Base-by-base conservation (phyloP, 345 rosid genomes). In the Camelina neglecta region DNA sequence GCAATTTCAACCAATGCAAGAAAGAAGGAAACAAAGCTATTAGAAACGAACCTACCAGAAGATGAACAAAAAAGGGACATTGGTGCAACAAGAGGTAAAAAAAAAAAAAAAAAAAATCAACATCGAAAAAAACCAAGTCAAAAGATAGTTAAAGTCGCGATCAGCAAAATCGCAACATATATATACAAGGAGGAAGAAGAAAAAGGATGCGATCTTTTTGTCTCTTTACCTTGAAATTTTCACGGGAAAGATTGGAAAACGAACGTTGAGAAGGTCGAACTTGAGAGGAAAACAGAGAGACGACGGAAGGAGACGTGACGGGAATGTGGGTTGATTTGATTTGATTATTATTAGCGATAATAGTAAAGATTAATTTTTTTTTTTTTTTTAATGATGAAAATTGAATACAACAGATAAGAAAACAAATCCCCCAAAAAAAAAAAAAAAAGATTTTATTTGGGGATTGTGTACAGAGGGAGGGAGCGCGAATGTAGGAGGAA, bases 401-500 rank as follows among this genome's bases (percentile, higher is more conserved):
- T 39, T 36, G 33, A 33, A 61, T 68, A 35, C 65, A 62, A 35
- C 65, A 62, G 54, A 69, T 61, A 61, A 70, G 11, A 3, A 12
- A 60, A 4, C 36, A 33, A 24, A 24, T 24, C 26, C 26, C 6
- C 7, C 7, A 31, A 33, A 33, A 0, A 6, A 51, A 67, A 51
- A 24, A 13, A 20, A 26, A 20, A 64, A 71, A 49, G 11, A 23
- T 31, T 23, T 39, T 67, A 58, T 67, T 60, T 75, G 60, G 69
- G 67, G 74, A 65, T 77, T 72, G 41, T 51, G 67, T 42, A 51
- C 38, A 45, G 56, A 49, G 48, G 72, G 61, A 71, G 56, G 1
- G 60, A 77, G 81, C 76, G 76, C 67, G 73, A 71, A 70, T 64
- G 26, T 64, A 77, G 80, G 75, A 77, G 36, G 60, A 64, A 6